Base-by-base conservation (phyloP, 305 asterid genomes). In the Solanum chacoense region DNA sequence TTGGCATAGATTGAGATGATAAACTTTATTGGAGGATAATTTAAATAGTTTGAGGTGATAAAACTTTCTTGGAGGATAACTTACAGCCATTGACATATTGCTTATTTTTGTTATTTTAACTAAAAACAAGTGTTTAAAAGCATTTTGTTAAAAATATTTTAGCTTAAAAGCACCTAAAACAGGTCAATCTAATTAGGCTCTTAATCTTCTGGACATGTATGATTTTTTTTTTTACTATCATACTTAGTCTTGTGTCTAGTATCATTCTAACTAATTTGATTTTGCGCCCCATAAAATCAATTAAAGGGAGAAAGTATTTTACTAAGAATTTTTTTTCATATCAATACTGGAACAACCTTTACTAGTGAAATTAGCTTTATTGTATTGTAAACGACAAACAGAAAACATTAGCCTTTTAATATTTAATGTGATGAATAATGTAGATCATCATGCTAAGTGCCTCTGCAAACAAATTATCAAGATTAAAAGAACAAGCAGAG, bases 361-460 rank as follows among this genome's bases (percentile, higher is more conserved):
- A 59, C 69, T 36, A 6, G 63, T 37, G 13, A 37, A 78, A 78
- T 26, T 13, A 37, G 8, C 8, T 40, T 26, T 40, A 6, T 42
- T 80, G 16, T 80, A 42, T 9, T 42, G 38, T 28, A 81, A 40
- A 38, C 4, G 5, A 42, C 22, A 73, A 73, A 63, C 13, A 73
- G 9, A 31, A 29, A 31, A 20, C 20, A 31, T 50, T 83, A 20
- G n/a, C 87, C 32, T 32, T 79, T 16, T 36, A 45, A 14, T 11
- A 5, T 28, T 87, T 63, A 10, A 35, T 13, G 75, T 29, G 24
- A 80, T 88, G 32, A n/a, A 63, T 88, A n/a, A 65, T 88, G 89
- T 89, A 94, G 96, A 93, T 94, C 42, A 94, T 94, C 36, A 93
- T 92, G 91, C 91, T 92, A 32, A 94, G 96, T 91, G 96, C 96